Evolutionary conservation across 768 basidiomycete species (phyloP).

Genomic region (Tulasnella calospora): DNA sequence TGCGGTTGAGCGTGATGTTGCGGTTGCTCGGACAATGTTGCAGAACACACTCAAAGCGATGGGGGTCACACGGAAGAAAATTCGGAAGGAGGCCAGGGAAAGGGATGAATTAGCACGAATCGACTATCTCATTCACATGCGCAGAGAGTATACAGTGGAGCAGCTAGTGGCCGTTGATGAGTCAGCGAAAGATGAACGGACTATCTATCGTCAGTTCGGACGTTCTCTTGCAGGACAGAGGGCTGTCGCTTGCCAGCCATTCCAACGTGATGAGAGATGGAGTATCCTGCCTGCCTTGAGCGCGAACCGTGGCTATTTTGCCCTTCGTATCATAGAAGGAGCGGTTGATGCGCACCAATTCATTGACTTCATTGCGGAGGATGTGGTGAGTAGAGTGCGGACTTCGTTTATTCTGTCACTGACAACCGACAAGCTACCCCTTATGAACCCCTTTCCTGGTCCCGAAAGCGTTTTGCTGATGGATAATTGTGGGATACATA

Average conservation of each 20-base stretch:
- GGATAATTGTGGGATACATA: constrained; percentile 37
- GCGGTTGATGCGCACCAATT: constrained; percentile 38
- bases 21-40: neutral
- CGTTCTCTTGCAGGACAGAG: constrained; percentile 30
- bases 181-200: constrained; percentile 17
- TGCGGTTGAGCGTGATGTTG: neutral
- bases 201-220: constrained; percentile 33
- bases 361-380: constrained; percentile 39
- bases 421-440: constrained; percentile 31
- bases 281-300: constrained; percentile 39
- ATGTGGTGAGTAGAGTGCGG: constrained; percentile 35
- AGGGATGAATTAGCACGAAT: constrained; percentile 20
- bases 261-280: constrained; percentile 36
- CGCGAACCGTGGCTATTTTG: constrained; percentile 37
- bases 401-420: neutral
- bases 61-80: constrained; percentile 26
- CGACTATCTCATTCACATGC: constrained; percentile 3
- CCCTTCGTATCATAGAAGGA: constrained; percentile 35
- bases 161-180: neutral
- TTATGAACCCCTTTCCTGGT: constrained; percentile 35
- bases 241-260: constrained; percentile 31
- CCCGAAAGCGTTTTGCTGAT: constrained; percentile 34
- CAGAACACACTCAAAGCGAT: neutral
- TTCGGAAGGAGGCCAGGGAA: constrained; percentile 28
- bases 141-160: constrained; percentile 17